Evolutionary conservation across 2,329 filamentous ascomycete genomes (phyloP), one percentile per base, ranked within the genome.

Genomic region (Aschersonia sp.): DNA sequence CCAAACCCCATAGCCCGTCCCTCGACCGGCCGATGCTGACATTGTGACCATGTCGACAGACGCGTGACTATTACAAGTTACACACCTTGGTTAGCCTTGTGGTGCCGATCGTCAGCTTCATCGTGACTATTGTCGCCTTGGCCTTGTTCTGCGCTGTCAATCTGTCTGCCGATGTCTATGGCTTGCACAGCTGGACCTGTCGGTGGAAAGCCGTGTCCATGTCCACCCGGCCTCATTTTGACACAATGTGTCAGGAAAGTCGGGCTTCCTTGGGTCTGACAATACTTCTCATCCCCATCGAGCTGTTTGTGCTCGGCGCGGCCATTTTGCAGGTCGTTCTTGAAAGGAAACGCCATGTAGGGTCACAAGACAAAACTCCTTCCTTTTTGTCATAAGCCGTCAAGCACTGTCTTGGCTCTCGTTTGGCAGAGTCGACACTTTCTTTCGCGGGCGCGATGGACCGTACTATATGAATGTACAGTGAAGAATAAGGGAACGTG

Each of bases 141-240:
- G 63, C 69, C 46, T 70, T 81, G 60, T 79, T 76, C 59, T 82
- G 79, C 56, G 67, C 66, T 48, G 67, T 76, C 59, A 75, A 79
- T 53, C 60, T 68, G 20, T 80, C 77, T 3, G 62, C 61, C 10
- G 67, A 65, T 6, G 63, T 65, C 50, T 75, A 78, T 57, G 77
- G 75, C 5, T 61, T 82, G 9, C 67, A 80, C 56, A 78, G 74
- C 60, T 82, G 78, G 78, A 74, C 70, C 41, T 82, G 78, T 60
- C 75, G 75, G 52, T 82, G 78, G 78, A 61, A 64, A 6, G 56
- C 65, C 29, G 63, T 80, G n/a, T 59, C 62, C 51, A 79, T 81
- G 74, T 54, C 56, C 12, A 57, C 64, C 38, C 61, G 70, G 51
- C 77, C 79, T 31, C 66, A 76, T 56, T 82, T 78, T 56, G 69